Base-by-base conservation (phyloP, 1,284 basidiomycete species). In the Grifola frondosa region DNA sequence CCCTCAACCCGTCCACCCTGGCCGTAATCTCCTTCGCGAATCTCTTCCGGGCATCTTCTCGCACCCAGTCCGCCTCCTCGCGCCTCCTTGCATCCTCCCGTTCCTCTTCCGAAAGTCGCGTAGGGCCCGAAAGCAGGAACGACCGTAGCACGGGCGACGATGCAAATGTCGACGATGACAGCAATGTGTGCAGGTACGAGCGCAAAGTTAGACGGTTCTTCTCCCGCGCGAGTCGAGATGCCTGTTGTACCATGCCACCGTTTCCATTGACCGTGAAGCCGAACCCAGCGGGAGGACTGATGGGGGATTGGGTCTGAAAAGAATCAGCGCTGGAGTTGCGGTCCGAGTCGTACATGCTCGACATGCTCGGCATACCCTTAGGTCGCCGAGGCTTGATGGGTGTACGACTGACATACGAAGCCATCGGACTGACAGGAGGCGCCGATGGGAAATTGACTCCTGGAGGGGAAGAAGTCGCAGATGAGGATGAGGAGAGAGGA, bases 151-250 rank as follows among this genome's bases (percentile, higher is more conserved):
- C 83, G 2, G 90, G 87, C 0, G 91, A 93, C 36, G 91, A 88
- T 0, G 88, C 84, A 15, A 97, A 76, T 12, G 76, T 71, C 1
- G 84, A 79, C 5, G 84, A 84, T n/a, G 78, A 66, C 30, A 99
- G 72, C 16, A 99, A 73, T 1, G 81, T 69, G 53, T 90, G 87
- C 12, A 99, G 74, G 65, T 98, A 99, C 0, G 93, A 89, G 17
- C 97, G 81, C 7, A 99, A 78, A 0, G 97, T 99, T 7, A 99
- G 73, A 6, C 97, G 78, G 58, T 99, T 99, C 75, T 94, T 96
- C 66, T 99, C 97, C 21, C 94, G 76, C 0, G 90, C 75, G 13
- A 97, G 76, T 19, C 82, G 81, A 23, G 56, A 42, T 4, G 62
- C 58, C 26, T 56, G 50, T 9, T 54, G 50, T 4, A 45, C 28